Evolutionary conservation across 1,284 basidiomycete genomes (phyloP), one percentile per base, ranked within the genome.

Genomic region (Leccinum griseonigrum): DNA sequence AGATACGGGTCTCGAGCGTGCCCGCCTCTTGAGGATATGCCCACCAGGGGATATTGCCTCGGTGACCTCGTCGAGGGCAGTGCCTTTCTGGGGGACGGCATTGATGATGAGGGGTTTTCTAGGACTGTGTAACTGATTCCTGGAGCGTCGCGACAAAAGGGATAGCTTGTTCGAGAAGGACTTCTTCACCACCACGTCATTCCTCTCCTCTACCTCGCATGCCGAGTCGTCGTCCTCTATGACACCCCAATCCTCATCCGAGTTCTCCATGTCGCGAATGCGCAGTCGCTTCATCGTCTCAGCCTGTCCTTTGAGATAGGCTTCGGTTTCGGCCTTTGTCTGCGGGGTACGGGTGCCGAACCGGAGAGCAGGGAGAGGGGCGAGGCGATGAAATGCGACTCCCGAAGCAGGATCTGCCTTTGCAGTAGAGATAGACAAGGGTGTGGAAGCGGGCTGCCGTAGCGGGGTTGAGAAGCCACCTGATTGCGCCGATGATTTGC

Each of bases 1-100:
- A 29, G 89, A 90, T 9, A 90, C 76, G 1, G 87, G 89, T 55
- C 87, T 78, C 36, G 86, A 84, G 16, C 85, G 83, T 3, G 88
- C 88, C 16, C 88, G 83, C 60, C 89, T 80, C 73, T 91, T 91
- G 34, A 79, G 82, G 60, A 91, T 76, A 71, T 90, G 90, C 0
- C 88, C 88, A 26, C 85, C 86, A 3, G 88, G 89, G 0, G 88
- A 91, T 62, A 90, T 78, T 1, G 85, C 84, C 66, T 87, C 87
- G 3, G 80, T 85, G 28, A 88, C 88, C 64, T 86, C 84, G 22
- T 80, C 77, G 57, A 75, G 69, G 31, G 64, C 68, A 59, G 78
- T 78, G 11, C 76, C 73, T 57, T 74, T 76, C 66, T 82, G 66
- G 63, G 76, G 73, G 70, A 76, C 64, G 66, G 72, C 43, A 67